Evolutionary conservation across 257 asterid species (phyloP), one percentile per base, ranked within the genome.

Genomic region (Fraxinus cuspidata): DNA sequence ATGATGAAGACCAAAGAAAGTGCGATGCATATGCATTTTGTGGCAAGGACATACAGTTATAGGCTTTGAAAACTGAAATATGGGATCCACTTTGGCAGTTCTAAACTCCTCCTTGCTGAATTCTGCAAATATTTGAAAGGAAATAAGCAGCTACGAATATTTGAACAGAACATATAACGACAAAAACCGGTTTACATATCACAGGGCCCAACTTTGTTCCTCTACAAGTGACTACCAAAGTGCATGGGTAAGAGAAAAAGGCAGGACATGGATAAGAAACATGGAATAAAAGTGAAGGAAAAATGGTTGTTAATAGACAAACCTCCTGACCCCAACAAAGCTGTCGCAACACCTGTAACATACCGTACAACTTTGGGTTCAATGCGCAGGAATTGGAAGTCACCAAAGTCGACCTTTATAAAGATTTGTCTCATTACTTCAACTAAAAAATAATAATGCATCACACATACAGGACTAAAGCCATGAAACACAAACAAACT

Each of bases 331-430:
- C 97, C 92, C 83, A 93, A 80, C 70, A 90, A 79, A 85, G 98
- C 98, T 64, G 99, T 88, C 70, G 97, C 99, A 71, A 96, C 94
- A 8, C 99, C 99, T 1, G 96, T 89, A 44, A 93, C 94, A 71
- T 90, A 96, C 72, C 90, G 86, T 64, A 96, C 89, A 83, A 85
- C 90, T 82, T 83, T 86, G 53, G 98, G 98, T 84, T 93, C 96
- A 77, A 96, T 90, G 35, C 91, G 90, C 88, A 96, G 51, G 84
- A 96, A 93, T 70, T 90, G 92, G 88, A 96, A 96, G 82, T 96
- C 99, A 72, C 99, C 99, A 83, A 92, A 96, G 84, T 96, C 98
- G 76, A 96, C 99, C 99, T 93, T 85, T 82, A 84, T 27, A 82
- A 75, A 74, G 65, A 47, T 31, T 81, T 74, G 49, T 38, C 74